Base-by-base conservation (phyloP, 2,329 filamentous ascomycete species). In the Cercospora sesami region DNA sequence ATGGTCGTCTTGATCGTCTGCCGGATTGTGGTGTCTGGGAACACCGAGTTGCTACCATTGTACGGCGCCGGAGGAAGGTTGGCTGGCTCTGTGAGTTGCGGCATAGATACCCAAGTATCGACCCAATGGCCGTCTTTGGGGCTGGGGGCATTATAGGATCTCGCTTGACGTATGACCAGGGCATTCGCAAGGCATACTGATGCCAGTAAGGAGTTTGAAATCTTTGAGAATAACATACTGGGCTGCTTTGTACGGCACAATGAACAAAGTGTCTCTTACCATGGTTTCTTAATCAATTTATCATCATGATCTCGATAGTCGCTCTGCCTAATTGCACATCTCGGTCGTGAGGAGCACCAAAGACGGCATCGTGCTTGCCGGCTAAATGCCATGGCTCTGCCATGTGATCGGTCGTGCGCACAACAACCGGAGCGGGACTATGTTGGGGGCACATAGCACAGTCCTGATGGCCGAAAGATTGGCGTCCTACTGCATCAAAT, bases 31-130 rank as follows among this genome's bases (percentile, higher is more conserved):
- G 87, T 84, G 73, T 90, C 86, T 5, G 87, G 83, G n/a, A 81
- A 76, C 10, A 45, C 23, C 12, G 62, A 57, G 6, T 80, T 80
- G 1, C 81, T 83, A 68, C 80, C 79, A 75, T 87, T 88, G 74
- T 88, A 91, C 51, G 87, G 86, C 2, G 83, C 76, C 0, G 85
- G 85, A 9, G 89, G 88, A 21, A 91, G 81, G 71, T 90, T 91
- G 58, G 79, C 81, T 9, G 83, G 84, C 73, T 91, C 89, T 1
- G 87, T 87, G 48, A 89, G 79, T 75, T 90, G 88, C 0, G 88
- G 87, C 88, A 90, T 90, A 2, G 86, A 82, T 0, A 86, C 85
- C 89, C 88, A 91, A 1, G 85, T 87, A 69, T 86, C 84, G 14
- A 89, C 82, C 87, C 88, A 90, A 69, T 86, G 84, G 58, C 82